Percentiles rank a stretch among this genome's conserved stretches.
These are phyloP conservation scores for Calonectria henricotiae DNA, from an alignment of 2,329 filamentous ascomycete genomes.

Conservation along the genomic window DNA sequence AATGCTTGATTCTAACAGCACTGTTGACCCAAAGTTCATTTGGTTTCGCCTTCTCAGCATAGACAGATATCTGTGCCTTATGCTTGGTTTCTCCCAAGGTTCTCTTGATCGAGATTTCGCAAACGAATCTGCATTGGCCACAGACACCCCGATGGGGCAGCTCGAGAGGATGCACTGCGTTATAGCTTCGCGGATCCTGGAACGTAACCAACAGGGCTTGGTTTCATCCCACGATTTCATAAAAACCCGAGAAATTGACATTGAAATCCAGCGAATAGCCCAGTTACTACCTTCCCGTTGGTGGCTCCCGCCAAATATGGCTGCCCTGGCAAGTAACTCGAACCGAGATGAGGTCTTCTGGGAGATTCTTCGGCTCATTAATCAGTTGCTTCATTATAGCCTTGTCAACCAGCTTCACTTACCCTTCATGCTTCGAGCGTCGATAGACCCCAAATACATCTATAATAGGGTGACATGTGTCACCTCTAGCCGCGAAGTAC, in stretches of 20 bases:
- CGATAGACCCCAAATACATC: not conserved
- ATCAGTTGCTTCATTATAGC: conserved; percentile 9
- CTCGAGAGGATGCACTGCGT: not conserved
- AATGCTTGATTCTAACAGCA: not conserved
- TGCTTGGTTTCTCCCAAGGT: conserved; percentile 15
- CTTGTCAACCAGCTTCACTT: not conserved
- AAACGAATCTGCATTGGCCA: not conserved
- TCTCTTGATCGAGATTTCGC: not conserved
- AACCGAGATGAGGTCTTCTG: conserved; percentile 4
- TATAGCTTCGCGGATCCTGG: not conserved
- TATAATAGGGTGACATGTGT: not conserved
- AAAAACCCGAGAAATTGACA: not conserved
- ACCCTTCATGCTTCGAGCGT: not conserved
- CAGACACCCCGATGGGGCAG: not conserved
- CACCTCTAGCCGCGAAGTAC: not conserved
- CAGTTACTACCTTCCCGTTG: not conserved
- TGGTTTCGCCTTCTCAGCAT: conserved; percentile 22
- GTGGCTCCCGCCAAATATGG: conserved; percentile 1
- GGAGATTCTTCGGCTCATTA: not conserved
- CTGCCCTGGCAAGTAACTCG: not conserved
- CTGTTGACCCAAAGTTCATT: not conserved
- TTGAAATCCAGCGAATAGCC: not conserved
- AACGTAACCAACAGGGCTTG: not conserved
- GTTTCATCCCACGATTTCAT: not conserved
- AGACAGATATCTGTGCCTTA: conserved; percentile 14